phyloP scores from a whole-genome alignment of 305 asterid species.

The Fraxinus xanthoxyloides region DNA sequence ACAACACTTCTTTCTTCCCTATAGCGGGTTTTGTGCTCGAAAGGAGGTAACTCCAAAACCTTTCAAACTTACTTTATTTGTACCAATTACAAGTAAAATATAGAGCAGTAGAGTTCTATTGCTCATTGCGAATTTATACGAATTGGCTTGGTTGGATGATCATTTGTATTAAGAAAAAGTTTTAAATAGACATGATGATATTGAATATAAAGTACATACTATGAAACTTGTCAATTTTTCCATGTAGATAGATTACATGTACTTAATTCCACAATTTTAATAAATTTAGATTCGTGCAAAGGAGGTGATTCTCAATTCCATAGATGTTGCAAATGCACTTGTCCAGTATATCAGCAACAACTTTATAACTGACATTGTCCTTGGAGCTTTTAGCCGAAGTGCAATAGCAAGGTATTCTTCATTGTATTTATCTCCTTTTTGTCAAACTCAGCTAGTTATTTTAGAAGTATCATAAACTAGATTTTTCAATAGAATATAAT shows the following conservation, averaged over 20 bases:
- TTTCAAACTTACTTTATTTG: not conserved
- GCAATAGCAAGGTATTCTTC: conserved; percentile 54
- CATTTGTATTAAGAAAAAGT: not conserved
- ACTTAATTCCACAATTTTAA: not conserved
- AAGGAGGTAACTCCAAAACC: conserved; percentile 58
- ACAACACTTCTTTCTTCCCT: conserved; percentile 70
- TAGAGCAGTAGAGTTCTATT: not conserved
- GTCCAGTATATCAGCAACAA: conserved; percentile 39
- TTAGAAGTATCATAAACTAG: not conserved
- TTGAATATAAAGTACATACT: not conserved
- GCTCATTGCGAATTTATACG: not conserved
- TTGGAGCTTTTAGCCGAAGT: conserved; percentile 61
- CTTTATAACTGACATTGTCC: conserved; percentile 42
- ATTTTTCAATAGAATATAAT: not conserved
- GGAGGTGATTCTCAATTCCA: conserved; percentile 68
- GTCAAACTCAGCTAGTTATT: not conserved
- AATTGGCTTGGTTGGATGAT: not conserved
- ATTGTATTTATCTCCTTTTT: not conserved
- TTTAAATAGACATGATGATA: not conserved
- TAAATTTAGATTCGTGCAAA: conserved; percentile 53
- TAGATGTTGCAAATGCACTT: conserved; percentile 53
- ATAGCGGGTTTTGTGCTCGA: conserved; percentile 74
- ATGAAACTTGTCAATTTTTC: not conserved
- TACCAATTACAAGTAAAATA: not conserved
- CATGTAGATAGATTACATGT: not conserved